Evolutionary conservation across 202 grass and related monocot genomes (phyloP).

Genomic region (Carex arenaria): DNA sequence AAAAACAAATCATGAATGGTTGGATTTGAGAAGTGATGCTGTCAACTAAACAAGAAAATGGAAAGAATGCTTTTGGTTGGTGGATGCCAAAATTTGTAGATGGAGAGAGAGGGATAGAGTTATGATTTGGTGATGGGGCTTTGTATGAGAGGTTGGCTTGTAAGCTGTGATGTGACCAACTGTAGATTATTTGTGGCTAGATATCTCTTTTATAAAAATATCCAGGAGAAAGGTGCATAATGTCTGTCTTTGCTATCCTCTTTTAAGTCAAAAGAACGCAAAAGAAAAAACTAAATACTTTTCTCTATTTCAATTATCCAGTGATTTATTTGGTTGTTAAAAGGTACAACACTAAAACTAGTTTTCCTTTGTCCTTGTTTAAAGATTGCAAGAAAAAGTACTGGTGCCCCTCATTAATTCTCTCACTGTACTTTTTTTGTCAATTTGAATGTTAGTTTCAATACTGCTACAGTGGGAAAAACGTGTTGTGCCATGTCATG

Average conservation of each 20-base stretch:
- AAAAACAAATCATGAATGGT: not conserved
- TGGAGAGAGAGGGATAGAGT: conserved; percentile 6
- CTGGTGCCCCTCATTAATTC: not conserved
- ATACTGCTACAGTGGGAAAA: not conserved
- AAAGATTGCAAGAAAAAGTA: not conserved
- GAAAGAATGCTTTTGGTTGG: conserved; percentile 16
- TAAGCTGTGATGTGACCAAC: conserved; percentile 16
- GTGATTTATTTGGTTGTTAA: not conserved
- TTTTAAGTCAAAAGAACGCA: not conserved
- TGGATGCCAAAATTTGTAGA: conserved; percentile 16
- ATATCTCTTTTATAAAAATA: not conserved
- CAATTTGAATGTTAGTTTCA: not conserved
- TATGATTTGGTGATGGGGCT: conserved; percentile 9
- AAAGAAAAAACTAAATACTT: not conserved
- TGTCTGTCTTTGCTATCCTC: not conserved
- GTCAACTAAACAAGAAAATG: not conserved
- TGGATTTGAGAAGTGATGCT: conserved; percentile 14
- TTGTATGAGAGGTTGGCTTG: not conserved
- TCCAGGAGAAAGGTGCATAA: conserved; percentile 1
- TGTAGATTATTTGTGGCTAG: conserved; percentile 9
- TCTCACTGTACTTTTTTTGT: not conserved
- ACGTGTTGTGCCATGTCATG: too few species aligned
- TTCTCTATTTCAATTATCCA: not conserved
- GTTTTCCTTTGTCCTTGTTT: not conserved
- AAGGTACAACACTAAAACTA: conserved; percentile 1